phyloP scores from a whole-genome alignment of 768 basidiomycete genomes.

The Mycena latifolia region DNA sequence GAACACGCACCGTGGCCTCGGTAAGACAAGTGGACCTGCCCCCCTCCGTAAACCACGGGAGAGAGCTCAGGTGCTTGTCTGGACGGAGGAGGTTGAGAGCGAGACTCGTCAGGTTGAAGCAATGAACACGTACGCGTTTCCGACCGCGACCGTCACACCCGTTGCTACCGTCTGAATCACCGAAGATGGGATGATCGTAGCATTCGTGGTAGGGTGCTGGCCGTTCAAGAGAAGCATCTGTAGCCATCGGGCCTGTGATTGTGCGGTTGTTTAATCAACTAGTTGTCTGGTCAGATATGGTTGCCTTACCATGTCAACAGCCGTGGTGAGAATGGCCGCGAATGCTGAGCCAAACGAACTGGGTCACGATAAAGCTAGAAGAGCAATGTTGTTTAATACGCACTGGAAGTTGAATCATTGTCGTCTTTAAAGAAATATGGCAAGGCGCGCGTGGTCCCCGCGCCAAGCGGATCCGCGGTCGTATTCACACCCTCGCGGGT shows the following conservation, averaged over 20 bases:
- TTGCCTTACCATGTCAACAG: constrained; percentile 1
- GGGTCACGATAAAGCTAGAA: neutral
- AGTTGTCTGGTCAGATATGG: neutral
- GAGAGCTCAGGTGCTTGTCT: neutral
- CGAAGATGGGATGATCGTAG: neutral
- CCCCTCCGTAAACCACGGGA: neutral
- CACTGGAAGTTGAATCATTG: too few relatives aligned
- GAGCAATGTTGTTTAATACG: neutral
- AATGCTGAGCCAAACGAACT: neutral
- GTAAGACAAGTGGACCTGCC: neutral
- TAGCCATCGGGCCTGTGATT: constrained; percentile 11
- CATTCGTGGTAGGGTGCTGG: constrained; percentile 9
- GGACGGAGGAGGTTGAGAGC: neutral
- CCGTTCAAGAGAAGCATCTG: constrained; percentile 15
- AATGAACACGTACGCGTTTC: constrained; percentile 1
- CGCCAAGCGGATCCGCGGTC: neutral
- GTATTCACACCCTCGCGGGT: constrained; percentile 1
- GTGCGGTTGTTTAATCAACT: neutral
- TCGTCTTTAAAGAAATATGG: neutral
- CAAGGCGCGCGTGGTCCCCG: too few relatives aligned
- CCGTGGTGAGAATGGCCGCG: constrained; percentile 9
- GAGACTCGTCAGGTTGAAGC: too few relatives aligned
- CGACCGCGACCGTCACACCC: neutral
- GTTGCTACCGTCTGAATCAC: constrained; percentile 2
- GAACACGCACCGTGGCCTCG: constrained; percentile 9